Percentiles rank a stretch among this genome's conserved stretches.
Evolutionary conservation across 345 rosid species (phyloP).

Genomic region (Syzygium jambos): DNA sequence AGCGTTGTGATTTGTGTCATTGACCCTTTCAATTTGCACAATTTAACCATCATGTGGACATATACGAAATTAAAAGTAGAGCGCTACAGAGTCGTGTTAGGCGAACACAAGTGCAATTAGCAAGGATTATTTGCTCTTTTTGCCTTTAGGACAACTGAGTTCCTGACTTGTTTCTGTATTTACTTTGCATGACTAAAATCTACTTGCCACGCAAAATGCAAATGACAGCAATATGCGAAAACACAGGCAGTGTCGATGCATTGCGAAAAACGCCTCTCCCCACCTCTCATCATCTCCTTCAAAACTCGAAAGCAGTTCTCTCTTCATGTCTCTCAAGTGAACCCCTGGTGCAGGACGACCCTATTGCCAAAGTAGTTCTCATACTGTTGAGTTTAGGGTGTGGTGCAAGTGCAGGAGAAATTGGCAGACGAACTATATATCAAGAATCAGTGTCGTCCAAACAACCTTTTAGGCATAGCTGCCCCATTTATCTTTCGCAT

Average conservation of each 20-base stretch:
- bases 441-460: background rate
- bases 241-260: background rate
- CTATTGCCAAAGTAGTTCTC: background rate
- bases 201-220: too few species aligned
- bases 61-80: background rate
- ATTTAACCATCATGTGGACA: background rate
- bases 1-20: background rate
- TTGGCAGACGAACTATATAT: background rate
- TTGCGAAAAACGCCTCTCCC: background rate
- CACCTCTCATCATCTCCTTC: background rate
- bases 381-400: background rate
- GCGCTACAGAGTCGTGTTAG: background rate
- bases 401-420: background rate
- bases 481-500: background rate
- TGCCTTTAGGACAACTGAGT: background rate
- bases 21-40: background rate
- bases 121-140: background rate
- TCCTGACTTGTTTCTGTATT: background rate
- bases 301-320: background rate
- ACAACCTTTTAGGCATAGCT: background rate
- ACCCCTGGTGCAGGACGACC: background rate
- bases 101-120: background rate
- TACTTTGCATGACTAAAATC: background rate
- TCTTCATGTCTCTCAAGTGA: background rate
- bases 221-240: too few species aligned